Percentiles rank a stretch among this genome's conserved stretches.
Evolutionary conservation across 257 asterid genomes (phyloP).

Genomic region (Fraxinus cuspidata): DNA sequence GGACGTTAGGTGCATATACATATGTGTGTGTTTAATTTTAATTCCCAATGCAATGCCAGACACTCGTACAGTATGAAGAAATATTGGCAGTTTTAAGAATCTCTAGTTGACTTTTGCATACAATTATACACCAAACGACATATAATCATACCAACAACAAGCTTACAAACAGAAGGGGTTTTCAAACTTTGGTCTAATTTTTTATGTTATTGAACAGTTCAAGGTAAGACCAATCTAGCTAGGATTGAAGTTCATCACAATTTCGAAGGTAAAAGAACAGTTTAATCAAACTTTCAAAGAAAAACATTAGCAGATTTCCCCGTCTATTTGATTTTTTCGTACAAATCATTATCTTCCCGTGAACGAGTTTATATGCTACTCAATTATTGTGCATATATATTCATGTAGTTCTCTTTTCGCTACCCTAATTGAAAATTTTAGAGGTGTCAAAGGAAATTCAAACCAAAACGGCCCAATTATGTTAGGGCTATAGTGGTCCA

Average conservation of each 20-base stretch:
- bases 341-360: no score
- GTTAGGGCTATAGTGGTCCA: no score
- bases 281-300: not conserved
- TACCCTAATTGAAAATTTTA: no score
- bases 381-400: no score
- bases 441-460: no score
- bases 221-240: not conserved
- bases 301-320: no score
- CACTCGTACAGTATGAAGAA: not conserved
- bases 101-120: constrained; percentile 43
- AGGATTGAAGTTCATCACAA: not conserved
- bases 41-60: constrained; percentile 29
- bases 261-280: not conserved
- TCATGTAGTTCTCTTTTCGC: no score
- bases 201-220: constrained; percentile 28
- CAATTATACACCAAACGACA: constrained; percentile 34
- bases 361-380: no score
- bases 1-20: no score
- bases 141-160: constrained; percentile 45
- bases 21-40: not conserved
- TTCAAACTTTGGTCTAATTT: constrained; percentile 39
- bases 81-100: not conserved
- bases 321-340: no score
- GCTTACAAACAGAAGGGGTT: constrained; percentile 44
- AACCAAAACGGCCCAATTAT: no score